Evolutionary conservation across 441 rosid genomes (phyloP).

Genomic region (Omphalea diandra): DNA sequence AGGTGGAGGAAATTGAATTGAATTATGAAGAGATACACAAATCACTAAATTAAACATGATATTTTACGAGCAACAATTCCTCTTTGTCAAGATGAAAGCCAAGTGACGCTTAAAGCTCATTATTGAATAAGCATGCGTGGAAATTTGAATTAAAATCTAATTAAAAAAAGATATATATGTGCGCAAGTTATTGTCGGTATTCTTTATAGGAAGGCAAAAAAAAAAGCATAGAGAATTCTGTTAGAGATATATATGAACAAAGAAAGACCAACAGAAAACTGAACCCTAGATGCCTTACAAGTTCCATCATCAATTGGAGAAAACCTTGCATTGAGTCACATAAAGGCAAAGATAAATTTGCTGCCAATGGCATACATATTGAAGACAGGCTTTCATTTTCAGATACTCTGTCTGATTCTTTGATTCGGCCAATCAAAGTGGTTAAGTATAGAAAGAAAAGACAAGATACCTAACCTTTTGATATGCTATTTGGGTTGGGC

Average conservation of each 20-base stretch:
- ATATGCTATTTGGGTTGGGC: constrained; percentile 1
- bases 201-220: neutral
- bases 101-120: no score
- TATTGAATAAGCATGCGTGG: no score
- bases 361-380: neutral
- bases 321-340: neutral
- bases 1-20: no score
- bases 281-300: neutral
- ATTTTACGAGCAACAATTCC: no score
- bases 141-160: no score
- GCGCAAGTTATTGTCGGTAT: no score
- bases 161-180: no score
- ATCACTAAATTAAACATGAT: no score
- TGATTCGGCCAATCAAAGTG: constrained; percentile 13
- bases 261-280: neutral
- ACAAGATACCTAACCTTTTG: neutral
- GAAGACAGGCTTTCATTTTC: constrained; percentile 4
- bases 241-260: neutral
- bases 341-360: neutral
- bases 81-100: no score
- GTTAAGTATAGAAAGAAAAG: neutral
- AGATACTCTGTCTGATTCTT: neutral
- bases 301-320: neutral
- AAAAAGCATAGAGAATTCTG: neutral
- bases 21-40: no score